Percentiles rank a stretch among this genome's conserved stretches.
phyloP scores from a whole-genome alignment of 2,329 filamentous ascomycete species.

The Coniochaeta ligniaria region DNA sequence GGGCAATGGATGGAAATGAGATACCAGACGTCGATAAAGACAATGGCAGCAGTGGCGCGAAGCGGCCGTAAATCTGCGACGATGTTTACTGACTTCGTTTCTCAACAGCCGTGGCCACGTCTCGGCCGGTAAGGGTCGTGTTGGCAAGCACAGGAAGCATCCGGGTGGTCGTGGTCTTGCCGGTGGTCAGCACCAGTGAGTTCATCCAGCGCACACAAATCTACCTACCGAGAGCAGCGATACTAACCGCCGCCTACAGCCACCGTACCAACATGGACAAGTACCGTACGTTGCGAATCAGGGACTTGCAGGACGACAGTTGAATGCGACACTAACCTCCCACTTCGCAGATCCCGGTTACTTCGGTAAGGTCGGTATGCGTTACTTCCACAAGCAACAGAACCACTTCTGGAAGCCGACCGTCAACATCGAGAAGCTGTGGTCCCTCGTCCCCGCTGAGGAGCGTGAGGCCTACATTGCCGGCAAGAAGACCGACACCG shows the following conservation, averaged over 20 bases:
- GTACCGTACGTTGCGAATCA: conserved; percentile 42
- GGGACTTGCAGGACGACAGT: conserved; percentile 47
- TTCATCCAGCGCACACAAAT: conserved; percentile 11
- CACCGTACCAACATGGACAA: conserved; percentile 80
- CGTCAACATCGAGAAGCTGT: conserved; percentile 98
- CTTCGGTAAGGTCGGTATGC: conserved; percentile 96
- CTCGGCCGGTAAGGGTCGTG: conserved; percentile 94
- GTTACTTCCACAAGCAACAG: conserved; percentile 92
- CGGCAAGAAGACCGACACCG: conserved; percentile 77
- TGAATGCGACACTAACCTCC: background rate
- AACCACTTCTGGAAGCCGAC: conserved; percentile 98
- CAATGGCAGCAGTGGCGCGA: conserved; percentile 3
- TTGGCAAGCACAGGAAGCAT: conserved; percentile 98
- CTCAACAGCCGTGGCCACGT: conserved; percentile 82
- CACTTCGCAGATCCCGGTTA: conserved; percentile 73
- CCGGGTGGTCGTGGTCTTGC: conserved; percentile 79
- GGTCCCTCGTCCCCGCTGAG: conserved; percentile 89
- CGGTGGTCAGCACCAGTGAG: conserved; percentile 64
- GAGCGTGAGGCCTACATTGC: conserved; percentile 86
- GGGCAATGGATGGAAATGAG: background rate
- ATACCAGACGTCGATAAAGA: background rate
- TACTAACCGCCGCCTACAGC: conserved; percentile 54
- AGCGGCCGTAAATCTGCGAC: conserved; percentile 24
- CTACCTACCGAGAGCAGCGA: conserved; percentile 14
- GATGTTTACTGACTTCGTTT: conserved; percentile 40